Base-by-base conservation (phyloP, 441 rosid species). In the Capsella rubella region DNA sequence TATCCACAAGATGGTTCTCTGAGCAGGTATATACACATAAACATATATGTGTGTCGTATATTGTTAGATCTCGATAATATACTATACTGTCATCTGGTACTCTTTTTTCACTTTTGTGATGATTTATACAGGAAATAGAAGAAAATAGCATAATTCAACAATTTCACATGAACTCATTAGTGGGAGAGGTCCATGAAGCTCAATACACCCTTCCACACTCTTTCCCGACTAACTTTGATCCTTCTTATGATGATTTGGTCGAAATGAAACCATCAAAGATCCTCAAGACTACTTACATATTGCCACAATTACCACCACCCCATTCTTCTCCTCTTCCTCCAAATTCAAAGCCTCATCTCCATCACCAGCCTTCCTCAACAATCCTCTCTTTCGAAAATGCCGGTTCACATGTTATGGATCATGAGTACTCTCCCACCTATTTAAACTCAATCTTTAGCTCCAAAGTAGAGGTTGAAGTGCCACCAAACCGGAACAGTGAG, bases 181-280 rank as follows among this genome's bases (percentile, higher is more conserved):
- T 66, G 55, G 71, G 64, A 53, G 76, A 54, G 14, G 34, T 46
- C 65, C 42, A 55, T 46, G 77, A 73, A 55, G 31, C 42, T 46
- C 65, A 56, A 46, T 27, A 34, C 65, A 64, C 56, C 15, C 50
- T 64, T 73, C 52, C 77, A 55, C n/a, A 56, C 42, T 37, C 61
- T 56, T 74, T 66, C 37, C 28, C 35, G 14, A 49, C 52, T 18
- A 65, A 5, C 3, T 18, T 13, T 58, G 61, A 58, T 57, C 46
- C 16, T 37, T 66, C 67, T 74, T 74, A n/a, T 61, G 64, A 75
- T 75, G 74, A 68, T 43, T 69, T 61, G 57, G n/a, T 62, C 2
- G 69, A 60, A 74, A 12, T 13, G 13, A 75, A 67, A 60, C 69
- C 79, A 53, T 61, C 74, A 52, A 75, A 75, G 32, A 67, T 69